Evolutionary conservation across 1,284 basidiomycete species (phyloP).

Genomic region (Cutaneotrichosporon dermatis): DNA sequence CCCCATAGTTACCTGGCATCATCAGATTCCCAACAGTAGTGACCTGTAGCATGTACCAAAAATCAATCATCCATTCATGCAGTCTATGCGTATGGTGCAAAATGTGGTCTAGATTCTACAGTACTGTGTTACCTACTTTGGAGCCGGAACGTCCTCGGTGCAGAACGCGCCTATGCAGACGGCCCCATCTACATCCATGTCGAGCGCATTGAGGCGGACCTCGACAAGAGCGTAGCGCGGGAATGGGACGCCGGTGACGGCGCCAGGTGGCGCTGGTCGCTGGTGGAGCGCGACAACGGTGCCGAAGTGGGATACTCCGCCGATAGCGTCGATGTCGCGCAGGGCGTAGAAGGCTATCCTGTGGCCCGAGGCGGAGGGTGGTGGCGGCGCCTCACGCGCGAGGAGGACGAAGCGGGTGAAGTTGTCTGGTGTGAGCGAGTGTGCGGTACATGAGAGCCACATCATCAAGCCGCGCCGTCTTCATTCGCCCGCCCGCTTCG

Average conservation of each 20-base stretch:
- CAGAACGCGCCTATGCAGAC: background rate
- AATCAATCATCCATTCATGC: background rate
- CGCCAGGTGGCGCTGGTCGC: conserved; percentile 9
- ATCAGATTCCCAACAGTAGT: background rate
- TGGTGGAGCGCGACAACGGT: conserved; percentile 1
- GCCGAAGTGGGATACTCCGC: background rate
- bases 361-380: background rate
- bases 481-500: background rate
- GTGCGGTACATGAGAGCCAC: background rate
- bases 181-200: background rate
- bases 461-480: background rate
- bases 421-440: conserved; percentile 36
- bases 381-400: conserved; percentile 5
- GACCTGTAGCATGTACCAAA: background rate
- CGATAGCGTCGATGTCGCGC: background rate
- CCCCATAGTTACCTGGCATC: background rate
- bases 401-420: conserved; percentile 47
- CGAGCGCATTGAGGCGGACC: conserved; percentile 1
- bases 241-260: background rate
- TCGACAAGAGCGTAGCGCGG: conserved; percentile 12
- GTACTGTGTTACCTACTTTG: background rate
- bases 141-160: background rate
- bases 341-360: conserved; percentile 4
- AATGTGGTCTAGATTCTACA: background rate
- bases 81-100: conserved; percentile 1